Evolutionary conservation across 2,329 filamentous ascomycete species (phyloP), one percentile per base, ranked within the genome.

Genomic region (Beauveria medogensis): DNA sequence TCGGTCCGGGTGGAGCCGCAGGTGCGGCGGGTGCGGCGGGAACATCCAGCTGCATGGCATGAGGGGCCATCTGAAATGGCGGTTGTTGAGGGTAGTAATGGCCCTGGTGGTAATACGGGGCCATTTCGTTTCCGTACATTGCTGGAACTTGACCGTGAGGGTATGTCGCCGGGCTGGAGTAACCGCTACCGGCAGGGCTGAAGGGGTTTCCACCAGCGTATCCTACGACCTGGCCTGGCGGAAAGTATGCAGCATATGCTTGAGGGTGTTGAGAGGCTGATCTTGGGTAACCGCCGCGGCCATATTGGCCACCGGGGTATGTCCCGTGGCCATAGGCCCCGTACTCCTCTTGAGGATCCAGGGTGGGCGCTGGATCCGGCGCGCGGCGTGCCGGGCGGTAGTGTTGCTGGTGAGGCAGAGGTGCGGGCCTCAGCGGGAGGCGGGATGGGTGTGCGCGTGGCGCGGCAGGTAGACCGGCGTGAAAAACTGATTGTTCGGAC

Each of bases 291-390:
- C 46, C 47, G 22, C 59, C 64, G 34, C 63, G 64, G 26, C 61
- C 61, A 30, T 30, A 58, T 22, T 62, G 55, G 55, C 57, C 54
- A 44, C 62, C 65, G 61, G 63, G 63, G 54, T 69, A 69, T 20
- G 18, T 10, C 41, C n/a, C 18, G 30, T 69, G 72, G 73, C 76
- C 80, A 77, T 73, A 77, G 67, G 68, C 72, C 64, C 76, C 73
- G 69, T 81, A 87, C n/a, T 89, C 85, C 26, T 90, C 85, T 22
- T 78, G 79, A 41, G 82, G 82, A 71, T 89, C 87, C 77, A 82
- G 79, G 71, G 81, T 89, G 77, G 84, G 82, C 60, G 83, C 77
- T 65, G 80, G 78, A 64, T 77, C 77, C 65, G 82, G 80, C 66
- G 66, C 65, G 59, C 65, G 67, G 50, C 68, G 69, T 67, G 73